Evolutionary conservation across 148 eudicot genomes (phyloP), one percentile per base, ranked within the genome.

Genomic region (Linanthus parryae): DNA sequence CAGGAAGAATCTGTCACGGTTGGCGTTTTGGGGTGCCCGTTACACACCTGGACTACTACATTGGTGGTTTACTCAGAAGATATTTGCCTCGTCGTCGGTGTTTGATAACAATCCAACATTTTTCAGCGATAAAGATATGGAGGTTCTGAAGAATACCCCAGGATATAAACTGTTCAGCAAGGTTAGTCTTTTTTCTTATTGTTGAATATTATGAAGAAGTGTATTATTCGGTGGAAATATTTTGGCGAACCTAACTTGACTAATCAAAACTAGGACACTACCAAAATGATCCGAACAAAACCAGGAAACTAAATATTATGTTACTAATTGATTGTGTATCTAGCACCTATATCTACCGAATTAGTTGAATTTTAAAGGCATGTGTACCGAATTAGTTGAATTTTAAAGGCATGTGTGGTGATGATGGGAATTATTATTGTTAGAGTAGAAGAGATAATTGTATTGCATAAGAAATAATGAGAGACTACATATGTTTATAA

Each of bases 1-100:
- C 69, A 68, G 88, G 48, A 78, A 43, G 54, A 73, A 75, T 56
- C 76, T 75, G 28, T 73, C 75, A 15, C 69, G 54, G 35, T 63
- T 77, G 35, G 58, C 57, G 4, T 35, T 66, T 12, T 61, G 75
- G 57, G 10, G 69, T 25, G 30, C 80, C 30, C 74, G 72, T 22
- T 71, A 70, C 29, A 31, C 68, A 37, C 81, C 88, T 19, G 71
- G 88, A 24, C 61, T 82, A 55, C 42, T 82, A 13, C 67, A 72
- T 39, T 82, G 88, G 88, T 82, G 81, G 81, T 59, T 82, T 71
- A 82, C 84, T 38, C 88, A 82, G 44, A 82, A 75, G 50, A 22
- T 73, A 72, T 71, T 82, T 43, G 67, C 70, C 52, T 55, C 88
- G 2, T 44, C 84, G 13, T 56, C 60, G 57, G 67, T 73, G 4